Conservation (phyloP, 108 stramenopile genomes). For the Cyclotella distinguenda region DNA sequence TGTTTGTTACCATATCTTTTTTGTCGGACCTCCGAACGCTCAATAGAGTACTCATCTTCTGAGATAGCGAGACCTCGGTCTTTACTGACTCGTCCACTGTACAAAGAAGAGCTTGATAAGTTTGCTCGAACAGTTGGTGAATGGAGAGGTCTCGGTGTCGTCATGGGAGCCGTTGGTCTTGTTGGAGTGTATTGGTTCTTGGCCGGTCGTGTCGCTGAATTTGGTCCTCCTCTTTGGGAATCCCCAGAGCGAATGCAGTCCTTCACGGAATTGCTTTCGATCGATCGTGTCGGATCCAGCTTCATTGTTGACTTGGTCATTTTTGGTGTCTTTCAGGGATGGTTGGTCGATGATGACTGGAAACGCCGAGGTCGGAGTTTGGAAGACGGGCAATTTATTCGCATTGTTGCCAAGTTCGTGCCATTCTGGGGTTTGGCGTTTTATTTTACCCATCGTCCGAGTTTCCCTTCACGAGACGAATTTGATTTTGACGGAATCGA, state of each 20-base stretch:
- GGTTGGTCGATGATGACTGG: constrained; percentile 86
- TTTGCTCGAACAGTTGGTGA: constrained; percentile 49
- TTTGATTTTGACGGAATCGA: constrained; percentile 19
- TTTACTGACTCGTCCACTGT: constrained; percentile 22
- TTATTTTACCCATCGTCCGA: constrained; percentile 69
- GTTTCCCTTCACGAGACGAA: constrained; percentile 25
- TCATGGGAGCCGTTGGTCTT: constrained; percentile 66
- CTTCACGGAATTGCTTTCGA: constrained; percentile 64
- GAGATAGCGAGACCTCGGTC: constrained; percentile 35
- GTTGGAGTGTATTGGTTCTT: constrained; percentile 68
- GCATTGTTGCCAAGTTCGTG: constrained; percentile 63
- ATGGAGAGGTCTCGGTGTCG: constrained; percentile 50
- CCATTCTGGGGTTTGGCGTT: constrained; percentile 83
- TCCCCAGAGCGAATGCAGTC: constrained; percentile 49
- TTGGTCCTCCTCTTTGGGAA: constrained; percentile 59
- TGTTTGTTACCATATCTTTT: constrained; percentile 83
- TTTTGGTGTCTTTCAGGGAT: constrained; percentile 86
- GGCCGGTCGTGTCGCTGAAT: constrained; percentile 59
- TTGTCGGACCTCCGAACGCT: constrained; percentile 54
- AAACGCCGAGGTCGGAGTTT: constrained; percentile 59
- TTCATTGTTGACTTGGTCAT: constrained; percentile 83
- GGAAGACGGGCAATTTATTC: constrained; percentile 45
- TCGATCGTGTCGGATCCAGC: constrained; percentile 81
- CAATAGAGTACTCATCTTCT: constrained; percentile 10
- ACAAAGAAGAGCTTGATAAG: constrained; percentile 34